Evolutionary conservation across 225 moss, liverwort and hornwort species (phyloP), one percentile per base, ranked within the genome.

Genomic region (Bryum argenteum): DNA sequence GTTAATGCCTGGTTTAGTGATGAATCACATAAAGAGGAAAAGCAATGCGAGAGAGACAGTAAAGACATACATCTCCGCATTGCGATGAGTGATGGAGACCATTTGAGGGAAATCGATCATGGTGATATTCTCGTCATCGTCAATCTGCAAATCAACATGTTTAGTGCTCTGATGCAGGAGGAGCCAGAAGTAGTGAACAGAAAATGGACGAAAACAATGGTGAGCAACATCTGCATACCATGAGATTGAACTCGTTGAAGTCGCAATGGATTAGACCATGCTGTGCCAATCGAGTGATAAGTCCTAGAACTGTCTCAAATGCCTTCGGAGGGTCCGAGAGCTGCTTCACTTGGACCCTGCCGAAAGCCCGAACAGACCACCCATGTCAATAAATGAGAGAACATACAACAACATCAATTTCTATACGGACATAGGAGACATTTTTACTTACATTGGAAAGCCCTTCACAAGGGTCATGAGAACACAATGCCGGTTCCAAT

Each of bases 81-180:
- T 97, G 28, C 86, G 92, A 78, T 97, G 94, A 64, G 94, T 90
- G 48, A 97, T 89, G 53, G 97, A 97, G 38, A 97, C 94, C 97
- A 97, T 97, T 81, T 97, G 97, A 55, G 97, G 97, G 22, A 94
- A 97, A 66, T 97, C 97, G 39, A 97, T 97, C 92, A 97, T 92
- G 55, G 83, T 97, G 16, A 94, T 84, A 57, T 89, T 85, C 69
- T 97, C 97, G 21, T 89, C 76, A 26, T 97, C 94, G 37, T 94
- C 92, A 55, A 94, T 70, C 97, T 93, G 80, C 69, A 82, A 57
- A 10, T 57, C 52, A 56, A 18, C 22, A 20, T 41, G 48, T 47
- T 68, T 52, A 54, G 66, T 50, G 42, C 41, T 18, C 21, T 61
- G 17, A 61, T 71, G 50, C 56, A 45, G 16, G 12, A 63, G 45